Conservation (phyloP, 2,329 filamentous ascomycete species). For the Sclerotinia spermophila region DNA sequence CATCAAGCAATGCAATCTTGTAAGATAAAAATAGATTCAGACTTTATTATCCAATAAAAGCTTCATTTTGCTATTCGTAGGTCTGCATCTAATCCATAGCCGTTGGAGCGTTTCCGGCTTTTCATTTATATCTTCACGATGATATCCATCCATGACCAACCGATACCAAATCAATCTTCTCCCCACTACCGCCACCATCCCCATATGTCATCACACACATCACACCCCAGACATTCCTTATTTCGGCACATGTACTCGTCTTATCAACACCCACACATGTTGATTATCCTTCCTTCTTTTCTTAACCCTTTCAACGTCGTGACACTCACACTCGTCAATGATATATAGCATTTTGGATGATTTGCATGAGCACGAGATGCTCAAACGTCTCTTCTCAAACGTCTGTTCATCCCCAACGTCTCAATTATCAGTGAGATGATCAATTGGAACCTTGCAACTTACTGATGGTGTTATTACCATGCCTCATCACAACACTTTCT, state of each 20-base stretch:
- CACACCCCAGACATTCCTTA: background rate
- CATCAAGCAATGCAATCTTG: background rate
- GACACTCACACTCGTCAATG: background rate
- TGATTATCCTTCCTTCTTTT: too few relatives aligned
- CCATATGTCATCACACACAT: background rate
- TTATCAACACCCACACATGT: background rate
- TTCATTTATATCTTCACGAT: background rate
- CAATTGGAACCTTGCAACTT: background rate
- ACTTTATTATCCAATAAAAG: too few relatives aligned
- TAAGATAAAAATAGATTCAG: background rate
- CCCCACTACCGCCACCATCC: background rate
- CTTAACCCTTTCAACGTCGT: background rate
- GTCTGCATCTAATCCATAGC: background rate
- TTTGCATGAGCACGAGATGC: background rate
- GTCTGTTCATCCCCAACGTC: background rate
- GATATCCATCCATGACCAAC: background rate
- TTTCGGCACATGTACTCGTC: background rate
- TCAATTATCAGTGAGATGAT: background rate
- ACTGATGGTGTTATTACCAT: slow-evolving; percentile 7
- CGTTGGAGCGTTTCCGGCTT: background rate
- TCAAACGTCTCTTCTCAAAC: background rate
- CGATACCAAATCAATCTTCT: background rate
- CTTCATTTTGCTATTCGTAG: too few relatives aligned
- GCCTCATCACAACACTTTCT: background rate
- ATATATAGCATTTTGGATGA: too few relatives aligned